phyloP scores from a whole-genome alignment of 345 rosid genomes.

The Salix dunnii region DNA sequence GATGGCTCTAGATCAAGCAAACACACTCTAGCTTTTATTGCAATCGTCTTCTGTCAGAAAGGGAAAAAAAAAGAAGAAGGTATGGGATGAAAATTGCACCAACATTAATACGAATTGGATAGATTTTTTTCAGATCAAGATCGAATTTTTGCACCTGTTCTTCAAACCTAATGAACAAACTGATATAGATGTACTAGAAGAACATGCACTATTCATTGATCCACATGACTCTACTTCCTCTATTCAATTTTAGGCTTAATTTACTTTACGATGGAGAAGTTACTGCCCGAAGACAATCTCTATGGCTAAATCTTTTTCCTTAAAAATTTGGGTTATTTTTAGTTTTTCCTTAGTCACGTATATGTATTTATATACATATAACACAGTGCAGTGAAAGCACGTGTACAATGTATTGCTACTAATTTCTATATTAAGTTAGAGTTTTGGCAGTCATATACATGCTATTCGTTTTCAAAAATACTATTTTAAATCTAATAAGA shows the following conservation, averaged over 20 bases:
- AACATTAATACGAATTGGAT: not conserved
- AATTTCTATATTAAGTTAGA: not conserved
- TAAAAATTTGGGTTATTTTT: not conserved
- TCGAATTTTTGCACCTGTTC: not conserved
- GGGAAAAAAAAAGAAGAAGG: not conserved
- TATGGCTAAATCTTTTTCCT: not conserved
- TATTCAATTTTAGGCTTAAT: not conserved
- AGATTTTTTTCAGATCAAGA: not conserved
- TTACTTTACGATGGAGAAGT: not conserved
- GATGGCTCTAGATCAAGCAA: constrained; percentile 1
- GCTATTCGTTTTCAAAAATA: no score
- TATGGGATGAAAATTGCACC: not conserved
- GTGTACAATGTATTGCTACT: not conserved
- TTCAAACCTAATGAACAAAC: not conserved
- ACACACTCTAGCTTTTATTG: not conserved
- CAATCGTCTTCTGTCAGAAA: not conserved
- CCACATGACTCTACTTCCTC: not conserved
- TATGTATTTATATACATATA: no score
- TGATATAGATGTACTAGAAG: not conserved
- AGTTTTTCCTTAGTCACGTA: not conserved
- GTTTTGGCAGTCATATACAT: not conserved
- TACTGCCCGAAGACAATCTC: not conserved
- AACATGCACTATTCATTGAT: not conserved
- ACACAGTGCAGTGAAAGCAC: not conserved
- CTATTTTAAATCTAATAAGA: no score